Evolutionary conservation across 78 protist genomes (phyloP).

Genomic region (Parvularia atlantis): DNA sequence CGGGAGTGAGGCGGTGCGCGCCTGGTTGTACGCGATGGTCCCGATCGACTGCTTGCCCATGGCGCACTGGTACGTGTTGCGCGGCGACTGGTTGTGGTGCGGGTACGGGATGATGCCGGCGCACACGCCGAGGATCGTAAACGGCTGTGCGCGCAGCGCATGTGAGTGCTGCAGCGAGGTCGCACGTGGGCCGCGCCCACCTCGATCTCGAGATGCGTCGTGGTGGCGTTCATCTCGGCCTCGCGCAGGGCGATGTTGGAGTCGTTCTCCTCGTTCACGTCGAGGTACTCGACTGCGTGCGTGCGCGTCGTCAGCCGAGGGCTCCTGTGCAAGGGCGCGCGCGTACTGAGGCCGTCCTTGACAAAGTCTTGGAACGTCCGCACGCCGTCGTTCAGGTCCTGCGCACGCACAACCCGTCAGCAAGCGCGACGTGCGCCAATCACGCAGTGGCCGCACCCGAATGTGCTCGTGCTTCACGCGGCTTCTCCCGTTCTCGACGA

Average conservation of each 20-base stretch:
- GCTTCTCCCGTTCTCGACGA: background rate
- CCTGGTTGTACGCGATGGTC: conserved; percentile 93
- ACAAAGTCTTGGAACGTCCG: conserved; percentile 57
- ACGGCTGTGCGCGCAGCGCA: too few relatives aligned
- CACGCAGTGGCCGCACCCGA: background rate
- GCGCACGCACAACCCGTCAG: background rate
- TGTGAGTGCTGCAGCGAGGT: too few relatives aligned
- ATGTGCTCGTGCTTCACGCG: background rate
- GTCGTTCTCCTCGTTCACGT: conserved; percentile 93
- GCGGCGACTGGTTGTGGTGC: conserved; percentile 99
- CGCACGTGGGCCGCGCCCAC: too few relatives aligned
- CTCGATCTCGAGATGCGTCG: conserved; percentile 98
- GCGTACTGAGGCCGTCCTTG: conserved; percentile 52
- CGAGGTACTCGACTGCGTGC: conserved; percentile 83
- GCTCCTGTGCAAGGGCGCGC: too few relatives aligned
- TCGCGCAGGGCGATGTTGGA: conserved; percentile 64
- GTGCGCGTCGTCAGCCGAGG: too few relatives aligned
- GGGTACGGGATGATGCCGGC: conserved; percentile 95
- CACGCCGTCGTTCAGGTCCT: conserved; percentile 55
- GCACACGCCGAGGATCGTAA: conserved; percentile 91
- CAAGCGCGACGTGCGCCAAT: too few relatives aligned
- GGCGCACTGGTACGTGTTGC: conserved; percentile 93
- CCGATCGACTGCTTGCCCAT: conserved; percentile 99
- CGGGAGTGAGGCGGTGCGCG: too few relatives aligned
- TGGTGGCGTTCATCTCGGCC: conserved; percentile 18